These are phyloP conservation scores for Alternaria angustiovoidea DNA, from an alignment of 2,329 filamentous ascomycete genomes.

Conservation along the genomic window DNA sequence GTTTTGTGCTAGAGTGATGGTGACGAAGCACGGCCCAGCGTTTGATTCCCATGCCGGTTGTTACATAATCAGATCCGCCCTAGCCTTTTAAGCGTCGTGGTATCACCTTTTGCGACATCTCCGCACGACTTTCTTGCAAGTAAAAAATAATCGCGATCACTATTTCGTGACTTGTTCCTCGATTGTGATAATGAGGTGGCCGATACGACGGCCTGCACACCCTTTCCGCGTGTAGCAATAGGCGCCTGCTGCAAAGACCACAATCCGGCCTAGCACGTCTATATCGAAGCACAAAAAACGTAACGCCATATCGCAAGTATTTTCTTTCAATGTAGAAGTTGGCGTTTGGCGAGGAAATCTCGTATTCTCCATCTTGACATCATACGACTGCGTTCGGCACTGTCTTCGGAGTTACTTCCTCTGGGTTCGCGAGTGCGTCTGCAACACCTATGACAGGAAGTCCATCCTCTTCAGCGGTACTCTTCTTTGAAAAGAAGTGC, in stretches of 20 bases:
- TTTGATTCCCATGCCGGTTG: neutral
- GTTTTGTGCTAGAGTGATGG: neutral
- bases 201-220: too few species aligned
- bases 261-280: neutral
- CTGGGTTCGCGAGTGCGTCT: neutral
- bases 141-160: neutral
- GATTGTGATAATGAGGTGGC: too few species aligned
- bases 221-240: neutral
- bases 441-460: neutral
- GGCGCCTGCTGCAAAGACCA: neutral
- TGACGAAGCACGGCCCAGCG: neutral
- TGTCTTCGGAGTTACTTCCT: conserved; percentile 17
- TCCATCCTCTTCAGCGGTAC: neutral
- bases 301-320: neutral
- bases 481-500: conserved; percentile 9
- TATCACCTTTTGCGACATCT: neutral
- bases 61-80: neutral
- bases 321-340: neutral
- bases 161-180: neutral
- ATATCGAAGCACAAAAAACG: neutral
- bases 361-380: neutral
- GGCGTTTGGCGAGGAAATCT: neutral
- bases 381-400: conserved; percentile 30
- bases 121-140: neutral
- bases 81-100: neutral